Evolutionary conservation across 805 yeast genomes (phyloP), one percentile per base, ranked within the genome.

Genomic region (Kazachstania psychrophila): DNA sequence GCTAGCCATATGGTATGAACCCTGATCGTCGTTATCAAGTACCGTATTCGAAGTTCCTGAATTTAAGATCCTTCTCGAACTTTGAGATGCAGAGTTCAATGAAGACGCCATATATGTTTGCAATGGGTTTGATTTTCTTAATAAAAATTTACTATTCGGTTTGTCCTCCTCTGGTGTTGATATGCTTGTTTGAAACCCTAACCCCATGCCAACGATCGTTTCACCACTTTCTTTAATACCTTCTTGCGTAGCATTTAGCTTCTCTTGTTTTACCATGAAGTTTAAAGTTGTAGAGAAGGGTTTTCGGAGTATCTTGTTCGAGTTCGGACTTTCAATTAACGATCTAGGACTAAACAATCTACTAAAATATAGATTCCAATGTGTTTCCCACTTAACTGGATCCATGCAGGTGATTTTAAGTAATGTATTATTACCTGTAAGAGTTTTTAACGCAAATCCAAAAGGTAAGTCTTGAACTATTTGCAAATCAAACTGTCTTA

Each of bases 361-460:
- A 12, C 43, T 38, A 20, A 52, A 40, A 26, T 29, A 40, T 5
- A 38, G n/a, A 31, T 39, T 47, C 60, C 60, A 55, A 34, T 51
- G 41, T 5, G 40, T 40, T 25, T 50, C 49, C 58, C 58, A 55
- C 33, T 45, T 44, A 6, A 45, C 17, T 4, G 47, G 31, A 38
- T 48, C 52, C 4, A 47, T 24, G 7, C 51, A 46, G 10, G 44
- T 40, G 3, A 55, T 18, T 19, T 37, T 33, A 22, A 55, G 28
- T 14, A 28, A 25, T 3, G 45, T 35, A 12, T 38, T 37, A 31
- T 49, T 53, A 5, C 52, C 56, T 1, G 54, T 45, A 9, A 39
- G 28, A 7, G 52, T 43, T 23, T 32, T 41, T 9, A 55, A 34
- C 22, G 43, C 44, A 12, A 43, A 29, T 3, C 52, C 44, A 12